Percentiles rank a stretch among this genome's conserved stretches.
Conservation (phyloP, 768 basidiomycete species). For the Suillus sp. region DNA sequence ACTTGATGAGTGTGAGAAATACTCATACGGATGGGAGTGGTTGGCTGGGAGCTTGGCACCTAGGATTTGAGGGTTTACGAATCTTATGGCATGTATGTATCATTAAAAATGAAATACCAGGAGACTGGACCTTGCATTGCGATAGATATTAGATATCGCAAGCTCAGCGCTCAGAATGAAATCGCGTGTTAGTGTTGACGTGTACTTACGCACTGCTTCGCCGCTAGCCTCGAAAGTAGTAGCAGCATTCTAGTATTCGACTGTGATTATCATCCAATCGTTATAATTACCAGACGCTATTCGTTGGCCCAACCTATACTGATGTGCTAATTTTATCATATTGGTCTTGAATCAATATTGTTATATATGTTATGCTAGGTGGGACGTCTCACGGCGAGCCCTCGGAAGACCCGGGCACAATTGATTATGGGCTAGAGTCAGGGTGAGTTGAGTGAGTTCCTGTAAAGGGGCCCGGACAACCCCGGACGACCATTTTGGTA, state of each 20-base stretch:
- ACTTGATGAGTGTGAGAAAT: not conserved
- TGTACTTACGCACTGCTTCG: not conserved
- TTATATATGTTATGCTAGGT: too few species aligned
- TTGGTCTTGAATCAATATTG: too few species aligned
- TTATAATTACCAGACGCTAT: too few species aligned
- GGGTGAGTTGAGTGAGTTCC: too few species aligned
- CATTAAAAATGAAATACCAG: not conserved
- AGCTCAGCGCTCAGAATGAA: not conserved
- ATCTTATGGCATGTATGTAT: slow-evolving; percentile 1
- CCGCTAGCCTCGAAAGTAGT: not conserved
- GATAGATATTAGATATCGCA: not conserved
- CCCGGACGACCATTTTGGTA: not conserved
- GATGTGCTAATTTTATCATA: too few species aligned
- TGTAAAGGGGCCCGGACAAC: not conserved
- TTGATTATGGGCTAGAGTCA: too few species aligned
- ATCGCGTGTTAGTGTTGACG: not conserved
- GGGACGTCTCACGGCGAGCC: too few species aligned
- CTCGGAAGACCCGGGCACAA: not conserved
- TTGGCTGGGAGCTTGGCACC: not conserved
- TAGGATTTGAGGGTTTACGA: not conserved
- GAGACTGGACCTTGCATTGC: not conserved
- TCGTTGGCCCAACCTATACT: too few species aligned
- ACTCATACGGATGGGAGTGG: not conserved
- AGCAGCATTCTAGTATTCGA: not conserved
- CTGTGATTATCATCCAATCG: too few species aligned